Evolutionary conservation across 2,329 filamentous ascomycete species (phyloP).

Genomic region (Alternaria burnsii): DNA sequence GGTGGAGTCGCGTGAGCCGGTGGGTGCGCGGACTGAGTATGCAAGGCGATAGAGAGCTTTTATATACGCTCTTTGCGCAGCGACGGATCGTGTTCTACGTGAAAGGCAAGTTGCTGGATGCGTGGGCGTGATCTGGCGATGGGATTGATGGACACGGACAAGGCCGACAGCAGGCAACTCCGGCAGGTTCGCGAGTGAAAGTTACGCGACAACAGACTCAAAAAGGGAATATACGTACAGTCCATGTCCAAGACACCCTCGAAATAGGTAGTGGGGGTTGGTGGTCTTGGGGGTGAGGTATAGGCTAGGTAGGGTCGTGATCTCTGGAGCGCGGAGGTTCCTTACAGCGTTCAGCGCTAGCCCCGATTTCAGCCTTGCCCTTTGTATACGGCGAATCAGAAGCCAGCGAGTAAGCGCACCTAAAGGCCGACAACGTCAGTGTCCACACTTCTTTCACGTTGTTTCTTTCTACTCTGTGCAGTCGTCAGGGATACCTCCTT

Average conservation of each 20-base stretch:
- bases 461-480: constrained; percentile 10
- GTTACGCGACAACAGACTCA: constrained; percentile 38
- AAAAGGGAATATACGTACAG: constrained; percentile 61
- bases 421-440: constrained; percentile 33
- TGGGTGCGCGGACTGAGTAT: constrained; percentile 25
- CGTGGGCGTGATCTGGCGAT: constrained; percentile 44
- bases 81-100: constrained; percentile 21
- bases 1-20: constrained; percentile 33
- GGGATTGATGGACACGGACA: constrained; percentile 45
- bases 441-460: constrained; percentile 11
- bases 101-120: constrained; percentile 38
- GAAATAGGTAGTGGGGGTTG: constrained; percentile 32
- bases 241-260: constrained; percentile 66
- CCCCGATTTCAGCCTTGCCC: background rate
- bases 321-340: constrained; percentile 29
- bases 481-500: background rate
- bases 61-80: constrained; percentile 25
- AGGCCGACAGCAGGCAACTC: constrained; percentile 31
- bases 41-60: constrained; percentile 22
- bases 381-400: constrained; percentile 15
- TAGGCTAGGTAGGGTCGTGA: constrained; percentile 32
- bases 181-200: constrained; percentile 24
- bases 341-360: constrained; percentile 20
- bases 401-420: background rate
- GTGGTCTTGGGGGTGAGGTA: constrained; percentile 43